These are phyloP conservation scores for Lasiosphaeria miniovina DNA, from an alignment of 495 filamentous ascomycete genomes.

Conservation along the genomic window DNA sequence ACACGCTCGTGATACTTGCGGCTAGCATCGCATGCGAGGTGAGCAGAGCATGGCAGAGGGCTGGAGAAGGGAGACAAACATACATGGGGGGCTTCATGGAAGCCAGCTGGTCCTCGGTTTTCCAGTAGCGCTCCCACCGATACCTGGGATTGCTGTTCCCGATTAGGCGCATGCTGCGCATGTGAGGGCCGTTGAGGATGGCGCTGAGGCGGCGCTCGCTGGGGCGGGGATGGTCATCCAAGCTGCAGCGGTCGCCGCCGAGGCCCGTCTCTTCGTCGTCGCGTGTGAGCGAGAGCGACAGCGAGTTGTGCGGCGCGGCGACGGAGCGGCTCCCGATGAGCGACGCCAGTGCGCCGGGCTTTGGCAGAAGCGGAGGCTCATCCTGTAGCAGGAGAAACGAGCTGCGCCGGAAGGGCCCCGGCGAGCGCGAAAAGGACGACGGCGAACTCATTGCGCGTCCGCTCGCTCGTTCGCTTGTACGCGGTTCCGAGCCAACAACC, in stretches of 20 bases:
- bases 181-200: slow-evolving; percentile 62
- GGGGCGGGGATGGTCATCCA: slow-evolving; percentile 36
- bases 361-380: slow-evolving; percentile 31
- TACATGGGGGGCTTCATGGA: slow-evolving; percentile 62
- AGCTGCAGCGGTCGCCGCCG: slow-evolving; percentile 2
- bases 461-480: background rate
- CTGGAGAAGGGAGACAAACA: slow-evolving; percentile 17
- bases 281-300: slow-evolving; percentile 4
- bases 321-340: slow-evolving; percentile 38
- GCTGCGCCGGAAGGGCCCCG: slow-evolving; percentile 24
- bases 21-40: slow-evolving; percentile 26
- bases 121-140: slow-evolving; percentile 72
- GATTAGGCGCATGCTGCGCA: slow-evolving; percentile 75
- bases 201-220: slow-evolving; percentile 51
- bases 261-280: slow-evolving; percentile 27
- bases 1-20: slow-evolving; percentile 80
- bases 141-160: slow-evolving; percentile 74
- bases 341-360: slow-evolving; percentile 31
- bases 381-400: slow-evolving; percentile 37
- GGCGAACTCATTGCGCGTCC: slow-evolving; percentile 18
- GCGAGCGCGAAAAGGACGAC: slow-evolving; percentile 11
- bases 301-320: slow-evolving; percentile 5
- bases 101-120: slow-evolving; percentile 62
- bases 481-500: no score
- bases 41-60: background rate